Percentiles rank a stretch among this genome's conserved stretches.
Evolutionary conservation across 805 yeast genomes (phyloP).

Genomic region (Candida incommunis): DNA sequence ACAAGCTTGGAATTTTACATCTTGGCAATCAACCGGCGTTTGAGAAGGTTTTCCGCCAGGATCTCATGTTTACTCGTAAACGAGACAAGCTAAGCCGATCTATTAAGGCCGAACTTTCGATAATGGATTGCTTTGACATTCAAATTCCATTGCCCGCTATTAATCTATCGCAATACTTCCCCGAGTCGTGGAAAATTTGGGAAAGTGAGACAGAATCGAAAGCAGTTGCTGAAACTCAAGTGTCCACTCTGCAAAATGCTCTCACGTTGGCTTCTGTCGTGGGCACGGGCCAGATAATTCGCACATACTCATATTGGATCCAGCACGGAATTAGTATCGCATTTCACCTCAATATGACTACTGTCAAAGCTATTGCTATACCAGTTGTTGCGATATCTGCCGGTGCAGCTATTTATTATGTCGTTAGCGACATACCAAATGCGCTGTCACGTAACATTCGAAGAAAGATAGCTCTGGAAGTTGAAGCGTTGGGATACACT

Average conservation of each 20-base stretch:
- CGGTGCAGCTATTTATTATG: slow-evolving; percentile 22
- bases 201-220: neutral
- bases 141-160: slow-evolving; percentile 25
- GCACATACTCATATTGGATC: slow-evolving; percentile 11
- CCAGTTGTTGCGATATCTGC: neutral
- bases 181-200: slow-evolving; percentile 7
- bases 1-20: slow-evolving; percentile 44
- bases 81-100: slow-evolving; percentile 47
- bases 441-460: slow-evolving; percentile 81
- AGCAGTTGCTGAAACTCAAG: neutral
- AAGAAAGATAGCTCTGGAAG: slow-evolving; percentile 46
- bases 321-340: slow-evolving; percentile 4
- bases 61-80: slow-evolving; percentile 70
- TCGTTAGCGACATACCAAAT: slow-evolving; percentile 70
- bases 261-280: slow-evolving; percentile 9
- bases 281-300: slow-evolving; percentile 15
- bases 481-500: slow-evolving; percentile 59
- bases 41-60: slow-evolving; percentile 34
- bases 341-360: neutral
- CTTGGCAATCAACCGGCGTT: slow-evolving; percentile 45
- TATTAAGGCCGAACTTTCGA: slow-evolving; percentile 43
- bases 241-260: neutral
- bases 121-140: slow-evolving; percentile 73
- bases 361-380: slow-evolving; percentile 27
- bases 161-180: slow-evolving; percentile 7